phyloP scores from a whole-genome alignment of 169 alveolate species.

The Theileria equi region DNA sequence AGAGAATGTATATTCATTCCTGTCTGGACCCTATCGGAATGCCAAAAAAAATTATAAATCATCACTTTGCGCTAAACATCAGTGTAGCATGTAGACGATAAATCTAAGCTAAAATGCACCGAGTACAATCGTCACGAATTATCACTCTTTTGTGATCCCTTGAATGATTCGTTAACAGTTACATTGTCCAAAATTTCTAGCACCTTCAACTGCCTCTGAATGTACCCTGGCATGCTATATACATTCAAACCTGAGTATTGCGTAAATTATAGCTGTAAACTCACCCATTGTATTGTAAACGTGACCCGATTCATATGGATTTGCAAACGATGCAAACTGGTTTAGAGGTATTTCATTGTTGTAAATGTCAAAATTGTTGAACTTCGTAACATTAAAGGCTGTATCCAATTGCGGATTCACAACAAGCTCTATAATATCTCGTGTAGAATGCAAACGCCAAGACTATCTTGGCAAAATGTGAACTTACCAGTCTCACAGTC shows the following conservation, averaged over 20 bases:
- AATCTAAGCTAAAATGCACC: too few relatives aligned
- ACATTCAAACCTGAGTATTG: slow-evolving; percentile 23
- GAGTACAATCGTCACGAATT: too few relatives aligned
- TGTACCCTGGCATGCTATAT: slow-evolving; percentile 52
- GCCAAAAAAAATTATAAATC: too few relatives aligned
- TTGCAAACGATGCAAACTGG: slow-evolving; percentile 40
- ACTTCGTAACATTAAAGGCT: slow-evolving; percentile 5
- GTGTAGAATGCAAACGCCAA: background rate
- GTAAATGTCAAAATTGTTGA: slow-evolving; percentile 39
- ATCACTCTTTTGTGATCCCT: background rate
- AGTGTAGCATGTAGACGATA: too few relatives aligned
- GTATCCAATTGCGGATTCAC: slow-evolving; percentile 26
- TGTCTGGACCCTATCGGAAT: background rate
- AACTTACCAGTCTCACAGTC: background rate
- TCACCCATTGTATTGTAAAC: slow-evolving; percentile 61
- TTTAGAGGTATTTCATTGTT: slow-evolving; percentile 38
- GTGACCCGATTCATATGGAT: slow-evolving; percentile 50
- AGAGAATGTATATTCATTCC: background rate
- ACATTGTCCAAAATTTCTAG: slow-evolving; percentile 54
- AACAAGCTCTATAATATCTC: background rate
- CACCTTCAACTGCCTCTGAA: slow-evolving; percentile 43
- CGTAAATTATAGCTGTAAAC: background rate
- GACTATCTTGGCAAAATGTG: background rate
- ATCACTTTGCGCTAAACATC: too few relatives aligned
- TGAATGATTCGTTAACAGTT: slow-evolving; percentile 13